Base-by-base conservation (phyloP, 305 asterid species). In the Fraxinus platypoda region DNA sequence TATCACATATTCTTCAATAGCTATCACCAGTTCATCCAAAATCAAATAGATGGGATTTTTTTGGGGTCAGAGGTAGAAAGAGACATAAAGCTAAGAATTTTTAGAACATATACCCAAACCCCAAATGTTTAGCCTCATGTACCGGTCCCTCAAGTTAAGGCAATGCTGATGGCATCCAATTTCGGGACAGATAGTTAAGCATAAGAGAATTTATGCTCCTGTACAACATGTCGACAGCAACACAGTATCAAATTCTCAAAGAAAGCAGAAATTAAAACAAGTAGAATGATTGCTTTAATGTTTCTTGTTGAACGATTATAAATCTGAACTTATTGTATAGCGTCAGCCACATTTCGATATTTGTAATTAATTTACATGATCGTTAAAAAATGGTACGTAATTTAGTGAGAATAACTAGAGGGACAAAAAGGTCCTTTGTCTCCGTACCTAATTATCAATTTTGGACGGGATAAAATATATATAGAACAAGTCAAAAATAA, bases 181-280 rank as follows among this genome's bases (percentile, higher is more conserved):
- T 59, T 15, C 79, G 38, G 71, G 38, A 26, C 62, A 35, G 76
- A 70, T 75, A 28, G 64, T 75, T 17, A 80, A 74, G 76, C 26
- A 80, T 11, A 35, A 34, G 34, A 49, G 86, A 80, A 86, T 80
- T 46, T 83, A 83, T 86, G 49, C 83, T 74, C 78, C 37, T 62
- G 25, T 54, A 19, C 66, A 54, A 54, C 66, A 54, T 54, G 66
- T 19, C 2, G 11, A 54, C 66, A 54, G 26, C 26, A 54, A n/a
- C 66, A 54, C n/a, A 54, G 66, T n/a, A 54, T 54, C 66, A n/a
- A 54, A 54, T 54, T 54, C 66, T 54, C 9, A 5, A 54, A 19
- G 17, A 38, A n/a, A 33, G 77, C 6, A 35, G 3, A 74, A 74
- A 33, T n/a, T 3, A 6, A 13, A 3, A 35, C 0, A 1, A 38